Evolutionary conservation across 2,329 filamentous ascomycete genomes (phyloP), one percentile per base, ranked within the genome.

Genomic region (Exserohilum turcica): DNA sequence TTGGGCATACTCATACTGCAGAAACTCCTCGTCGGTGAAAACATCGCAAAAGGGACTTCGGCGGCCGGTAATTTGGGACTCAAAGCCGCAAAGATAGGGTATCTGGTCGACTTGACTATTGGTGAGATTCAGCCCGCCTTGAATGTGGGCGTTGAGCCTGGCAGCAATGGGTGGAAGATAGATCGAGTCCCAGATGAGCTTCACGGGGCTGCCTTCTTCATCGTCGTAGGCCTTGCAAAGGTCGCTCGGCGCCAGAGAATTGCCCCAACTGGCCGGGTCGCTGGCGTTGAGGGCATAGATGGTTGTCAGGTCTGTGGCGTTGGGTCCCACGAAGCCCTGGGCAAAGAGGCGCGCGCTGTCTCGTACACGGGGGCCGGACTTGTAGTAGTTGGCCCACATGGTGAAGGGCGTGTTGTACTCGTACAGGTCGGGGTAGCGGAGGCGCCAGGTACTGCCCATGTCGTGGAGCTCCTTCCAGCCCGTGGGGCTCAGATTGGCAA

Each of bases 31-130:
- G 29, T 86, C 77, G 3, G 81, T 85, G 62, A 88, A 86, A 13
- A 87, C 77, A 44, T 76, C 75, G 66, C 87, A 89, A 76, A 84
- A 89, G 0, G 85, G 83, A 4, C 84, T 87, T 13, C 56, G 61
- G 2, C 73, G 74, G 1, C 86, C 86, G 0, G 79, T 84, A 58
- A 89, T 88, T 63, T 89, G 86, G 3, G 82, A 85, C 63, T 90
- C 87, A 54, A 87, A 90, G 3, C 85, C 87, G 61, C 87, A 90
- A n/a, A 89, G 77, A 61, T 89, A 88, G 0, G 86, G 85, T 43
- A 89, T 85, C 38, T 81, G 79, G 6, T 74, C 76, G 36, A 86
- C 75, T 52, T 88, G 84, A 1, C 70, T 73, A 28, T 79, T 73
- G 0, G 77, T 79, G 29, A 88, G 77, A 1, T 79, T 80, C 29